Evolutionary conservation across 306 rosid genomes (phyloP).

Genomic region (Vigna trinervia): DNA sequence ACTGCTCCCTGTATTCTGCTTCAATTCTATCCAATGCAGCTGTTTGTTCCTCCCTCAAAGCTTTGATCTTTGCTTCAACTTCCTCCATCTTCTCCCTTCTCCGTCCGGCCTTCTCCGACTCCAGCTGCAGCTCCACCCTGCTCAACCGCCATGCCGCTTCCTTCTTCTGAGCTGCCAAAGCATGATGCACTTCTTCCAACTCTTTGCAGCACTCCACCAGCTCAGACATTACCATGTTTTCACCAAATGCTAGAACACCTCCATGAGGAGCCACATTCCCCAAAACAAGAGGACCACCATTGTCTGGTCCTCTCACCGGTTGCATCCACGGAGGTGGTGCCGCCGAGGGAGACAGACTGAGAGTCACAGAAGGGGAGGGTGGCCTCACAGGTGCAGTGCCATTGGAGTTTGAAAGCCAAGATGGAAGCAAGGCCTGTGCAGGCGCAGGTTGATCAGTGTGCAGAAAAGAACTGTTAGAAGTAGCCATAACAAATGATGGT

Average conservation of each 20-base stretch:
- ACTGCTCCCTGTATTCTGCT: constrained; percentile 82
- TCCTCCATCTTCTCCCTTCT: constrained; percentile 87
- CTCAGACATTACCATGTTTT: constrained; percentile 68
- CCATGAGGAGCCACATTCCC: constrained; percentile 64
- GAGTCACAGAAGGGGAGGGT: constrained; percentile 84
- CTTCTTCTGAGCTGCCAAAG: constrained; percentile 86
- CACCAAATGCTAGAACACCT: constrained; percentile 60
- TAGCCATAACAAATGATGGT: constrained; percentile 72
- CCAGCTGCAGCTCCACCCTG: constrained; percentile 88
- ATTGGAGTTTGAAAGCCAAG: constrained; percentile 86
- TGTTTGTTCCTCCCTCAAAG: constrained; percentile 82
- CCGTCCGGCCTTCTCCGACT: constrained; percentile 81
- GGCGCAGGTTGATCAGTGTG: constrained; percentile 65
- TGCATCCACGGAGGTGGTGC: constrained; percentile 86
- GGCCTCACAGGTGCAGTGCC: constrained; percentile 61
- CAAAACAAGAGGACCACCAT: constrained; percentile 53
- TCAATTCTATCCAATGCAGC: constrained; percentile 80
- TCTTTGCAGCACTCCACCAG: constrained; percentile 84
- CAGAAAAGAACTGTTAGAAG: constrained; percentile 73
- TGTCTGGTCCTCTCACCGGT: constrained; percentile 71
- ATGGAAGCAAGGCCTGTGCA: constrained; percentile 70
- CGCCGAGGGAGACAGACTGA: constrained; percentile 81
- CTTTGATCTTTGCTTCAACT: constrained; percentile 81
- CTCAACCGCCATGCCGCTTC: constrained; percentile 88
- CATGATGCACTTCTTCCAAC: constrained; percentile 86